phyloP scores from a whole-genome alignment of 225 moss, liverwort and hornwort species.

The Straminergon stramineum region DNA sequence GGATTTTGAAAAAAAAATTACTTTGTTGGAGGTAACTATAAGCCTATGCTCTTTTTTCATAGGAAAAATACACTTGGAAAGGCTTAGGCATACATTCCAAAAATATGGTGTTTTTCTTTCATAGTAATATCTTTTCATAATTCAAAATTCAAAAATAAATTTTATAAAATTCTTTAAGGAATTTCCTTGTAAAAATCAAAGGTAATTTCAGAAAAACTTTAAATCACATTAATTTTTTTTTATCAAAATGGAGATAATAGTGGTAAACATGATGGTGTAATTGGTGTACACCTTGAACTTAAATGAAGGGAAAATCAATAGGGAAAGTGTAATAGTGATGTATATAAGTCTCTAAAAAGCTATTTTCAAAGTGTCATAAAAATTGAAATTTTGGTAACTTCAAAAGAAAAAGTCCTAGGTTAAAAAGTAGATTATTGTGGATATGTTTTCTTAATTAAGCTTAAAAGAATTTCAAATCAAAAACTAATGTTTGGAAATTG shows the following conservation, averaged over 20 bases:
- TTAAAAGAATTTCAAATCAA: background rate
- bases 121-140: background rate
- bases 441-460: background rate
- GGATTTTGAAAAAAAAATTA: no score
- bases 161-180: background rate
- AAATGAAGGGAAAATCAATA: background rate
- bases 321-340: background rate
- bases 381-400: background rate
- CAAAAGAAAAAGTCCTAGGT: background rate
- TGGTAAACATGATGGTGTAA: background rate
- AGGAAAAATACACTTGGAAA: no score
- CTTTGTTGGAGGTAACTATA: no score
- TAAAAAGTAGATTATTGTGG: background rate
- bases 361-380: background rate
- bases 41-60: no score
- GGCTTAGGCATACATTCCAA: background rate
- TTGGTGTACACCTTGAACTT: background rate
- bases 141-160: background rate
- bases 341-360: background rate
- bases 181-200: background rate
- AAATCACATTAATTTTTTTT: background rate
- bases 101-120: background rate
- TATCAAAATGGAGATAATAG: background rate
- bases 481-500: background rate
- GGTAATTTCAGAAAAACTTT: no score